Base-by-base conservation (phyloP, 2,329 filamentous ascomycete species). In the Claviceps pusilla region DNA sequence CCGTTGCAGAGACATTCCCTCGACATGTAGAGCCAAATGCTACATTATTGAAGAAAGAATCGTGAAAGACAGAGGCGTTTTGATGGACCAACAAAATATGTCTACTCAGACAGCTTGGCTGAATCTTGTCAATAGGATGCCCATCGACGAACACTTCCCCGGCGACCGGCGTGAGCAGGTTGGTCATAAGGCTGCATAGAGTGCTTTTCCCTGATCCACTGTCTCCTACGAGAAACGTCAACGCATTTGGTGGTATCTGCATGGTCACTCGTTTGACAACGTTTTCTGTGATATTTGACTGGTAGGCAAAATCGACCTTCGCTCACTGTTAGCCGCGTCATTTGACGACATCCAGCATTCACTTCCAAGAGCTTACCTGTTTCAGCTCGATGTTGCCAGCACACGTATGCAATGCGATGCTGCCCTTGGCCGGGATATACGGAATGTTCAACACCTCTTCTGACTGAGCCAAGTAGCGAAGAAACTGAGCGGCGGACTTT, bases 181-280 rank as follows among this genome's bases (percentile, higher is more conserved):
- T 80, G 51, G 89, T 75, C 0, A 97, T 74, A 0, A 97, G 74
- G 63, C 88, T 89, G 1, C 85, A 83, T 1, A 97, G 64, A 0
- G 91, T 97, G 60, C 89, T 95, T 67, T 97, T 97, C 0, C 91
- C 91, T 2, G 88, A 95, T 0, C 93, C 93, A 62, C 89, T 95
- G 61, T 77, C 79, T 0, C 91, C 93, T 51, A 96, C 80, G 2
- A 97, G 74, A 62, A 93, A 96, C 0, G 83, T 88, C 3, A 84
- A 81, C 57, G 86, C 75, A 0, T 86, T 84, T 0, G 84, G 75
- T 0, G 82, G 78, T 55, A 97, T 91, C 59, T 75, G 78, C 57
- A 96, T 76, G 0, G 75, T 82, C 0, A 79, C 78, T 7, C 77
- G 69, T 1, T 77, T 68, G 10, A 96, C 73, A 1, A 84, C 82